Percentiles rank a stretch among this genome's conserved stretches.
Conservation (phyloP, 2,329 filamentous ascomycete species). For the Verruconis gallopava region DNA sequence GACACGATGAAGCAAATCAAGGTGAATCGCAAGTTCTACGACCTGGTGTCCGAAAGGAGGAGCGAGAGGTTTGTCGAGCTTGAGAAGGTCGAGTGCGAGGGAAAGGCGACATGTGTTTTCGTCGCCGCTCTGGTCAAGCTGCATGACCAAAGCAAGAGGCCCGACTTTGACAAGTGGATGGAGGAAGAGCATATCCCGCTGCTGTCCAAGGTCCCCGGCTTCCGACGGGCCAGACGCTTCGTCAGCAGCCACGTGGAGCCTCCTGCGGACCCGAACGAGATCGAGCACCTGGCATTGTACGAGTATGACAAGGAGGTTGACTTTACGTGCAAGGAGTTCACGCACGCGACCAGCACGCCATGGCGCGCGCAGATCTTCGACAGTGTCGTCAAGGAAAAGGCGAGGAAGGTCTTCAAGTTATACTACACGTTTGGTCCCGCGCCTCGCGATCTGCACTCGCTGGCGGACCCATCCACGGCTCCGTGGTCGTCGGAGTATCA, state of each 20-base stretch:
- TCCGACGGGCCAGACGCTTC: slow-evolving; percentile 61
- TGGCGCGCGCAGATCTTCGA: slow-evolving; percentile 47
- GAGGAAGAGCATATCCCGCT: slow-evolving; percentile 60
- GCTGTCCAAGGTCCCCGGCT: slow-evolving; percentile 63
- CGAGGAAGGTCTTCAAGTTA: slow-evolving; percentile 51
- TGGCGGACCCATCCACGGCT: slow-evolving; percentile 37
- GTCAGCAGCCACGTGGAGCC: slow-evolving; percentile 52
- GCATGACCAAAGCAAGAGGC: slow-evolving; percentile 39
- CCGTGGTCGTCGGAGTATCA: slow-evolving; percentile 22
- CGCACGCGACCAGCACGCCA: slow-evolving; percentile 43
- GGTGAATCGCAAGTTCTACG: slow-evolving; percentile 59
- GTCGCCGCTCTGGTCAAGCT: slow-evolving; percentile 49
- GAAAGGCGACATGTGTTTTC: slow-evolving; percentile 47
- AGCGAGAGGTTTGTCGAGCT: slow-evolving; percentile 40
- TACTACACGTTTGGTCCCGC: slow-evolving; percentile 72
- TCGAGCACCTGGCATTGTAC: slow-evolving; percentile 54
- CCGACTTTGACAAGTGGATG: slow-evolving; percentile 56
- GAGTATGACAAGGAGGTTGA: slow-evolving; percentile 59
- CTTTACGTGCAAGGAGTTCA: slow-evolving; percentile 49
- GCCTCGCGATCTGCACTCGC: slow-evolving; percentile 51
- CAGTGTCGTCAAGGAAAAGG: slow-evolving; percentile 45
- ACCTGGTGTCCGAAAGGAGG: slow-evolving; percentile 44
- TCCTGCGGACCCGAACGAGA: slow-evolving; percentile 29
- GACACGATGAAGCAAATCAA: slow-evolving; percentile 52
- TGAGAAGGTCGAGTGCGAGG: slow-evolving; percentile 46